Conservation (phyloP, 2,329 filamentous ascomycete genomes). For the Plenodomus tracheiphilus region DNA sequence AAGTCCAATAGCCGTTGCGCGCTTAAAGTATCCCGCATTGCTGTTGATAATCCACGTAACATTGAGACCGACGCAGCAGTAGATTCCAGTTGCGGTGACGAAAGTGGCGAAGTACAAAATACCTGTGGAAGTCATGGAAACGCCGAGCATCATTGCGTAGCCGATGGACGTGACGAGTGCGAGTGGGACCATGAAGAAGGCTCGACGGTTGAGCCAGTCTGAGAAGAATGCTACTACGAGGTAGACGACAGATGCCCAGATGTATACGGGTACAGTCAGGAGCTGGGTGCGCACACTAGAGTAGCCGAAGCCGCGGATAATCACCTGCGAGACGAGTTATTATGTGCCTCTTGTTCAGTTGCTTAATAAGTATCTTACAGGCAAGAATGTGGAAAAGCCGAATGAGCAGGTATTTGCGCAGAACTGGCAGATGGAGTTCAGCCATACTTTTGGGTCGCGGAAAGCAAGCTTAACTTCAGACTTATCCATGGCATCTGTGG, state of each 20-base stretch:
- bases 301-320: constrained; percentile 2
- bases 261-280: constrained; percentile 34
- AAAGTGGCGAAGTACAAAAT: constrained; percentile 55
- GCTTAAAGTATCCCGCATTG: constrained; percentile 29
- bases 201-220: constrained; percentile 23
- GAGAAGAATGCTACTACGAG: constrained; percentile 24
- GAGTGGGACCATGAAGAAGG: constrained; percentile 22
- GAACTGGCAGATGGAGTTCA: constrained; percentile 56
- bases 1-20: constrained; percentile 8
- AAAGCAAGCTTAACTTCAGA: constrained; percentile 82
- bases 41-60: constrained; percentile 60
- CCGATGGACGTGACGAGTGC: constrained; percentile 48
- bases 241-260: constrained; percentile 21
- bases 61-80: constrained; percentile 58
- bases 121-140: constrained; percentile 27
- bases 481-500: constrained; percentile 89
- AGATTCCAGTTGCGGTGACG: constrained; percentile 56
- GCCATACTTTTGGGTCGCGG: constrained; percentile 58
- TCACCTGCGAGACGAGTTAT: too few species aligned
- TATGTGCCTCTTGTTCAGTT: too few species aligned
- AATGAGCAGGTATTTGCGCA: constrained; percentile 18
- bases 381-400: constrained; percentile 24
- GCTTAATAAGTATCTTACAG: constrained; percentile 4
- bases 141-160: constrained; percentile 51
- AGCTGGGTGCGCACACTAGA: too few species aligned